Percentiles rank a stretch among this genome's conserved stretches.
phyloP scores from a whole-genome alignment of 805 yeast genomes.

The Sugiyamaella marilandica region DNA sequence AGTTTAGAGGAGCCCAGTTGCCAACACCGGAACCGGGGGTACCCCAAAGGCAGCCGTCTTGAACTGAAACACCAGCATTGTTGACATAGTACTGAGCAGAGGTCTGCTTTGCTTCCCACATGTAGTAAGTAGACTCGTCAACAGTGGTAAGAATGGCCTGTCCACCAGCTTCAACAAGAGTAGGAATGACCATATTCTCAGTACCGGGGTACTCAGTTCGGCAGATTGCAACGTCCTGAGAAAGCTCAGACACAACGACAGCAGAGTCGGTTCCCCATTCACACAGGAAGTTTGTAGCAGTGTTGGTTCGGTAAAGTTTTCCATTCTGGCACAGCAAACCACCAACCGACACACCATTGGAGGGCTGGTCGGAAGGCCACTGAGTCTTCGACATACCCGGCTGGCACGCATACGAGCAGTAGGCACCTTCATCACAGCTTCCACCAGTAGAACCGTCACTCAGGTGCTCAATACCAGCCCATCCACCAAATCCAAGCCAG shows the following conservation, averaged over 20 bases:
- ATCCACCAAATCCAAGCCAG: conserved; percentile 75
- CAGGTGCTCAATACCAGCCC: conserved; percentile 62
- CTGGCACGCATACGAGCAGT: conserved; percentile 98
- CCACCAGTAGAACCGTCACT: conserved; percentile 52
- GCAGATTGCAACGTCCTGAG: conserved; percentile 77
- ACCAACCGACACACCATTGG: conserved; percentile 87
- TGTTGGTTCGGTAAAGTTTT: conserved; percentile 75
- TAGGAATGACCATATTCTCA: conserved; percentile 96
- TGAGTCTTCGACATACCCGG: conserved; percentile 99
- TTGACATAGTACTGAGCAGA: conserved; percentile 97
- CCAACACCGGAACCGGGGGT: conserved; percentile 72
- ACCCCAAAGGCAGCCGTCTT: conserved; percentile 97
- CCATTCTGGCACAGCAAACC: conserved; percentile 86
- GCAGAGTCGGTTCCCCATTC: conserved; percentile 80
- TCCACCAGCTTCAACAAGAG: conserved; percentile 67
- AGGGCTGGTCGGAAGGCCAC: conserved; percentile 88
- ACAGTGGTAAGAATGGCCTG: conserved; percentile 71
- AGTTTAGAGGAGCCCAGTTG: conserved; percentile 96
- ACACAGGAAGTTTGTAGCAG: conserved; percentile 65
- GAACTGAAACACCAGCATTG: conserved; percentile 86
- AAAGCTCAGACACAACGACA: conserved; percentile 57
- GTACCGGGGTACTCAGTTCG: conserved; percentile 99
- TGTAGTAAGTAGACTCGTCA: conserved; percentile 68
- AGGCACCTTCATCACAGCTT: conserved; percentile 78
- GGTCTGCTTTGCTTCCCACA: conserved; percentile 75